Evolutionary conservation across 164 flowering plant genomes (phyloP).

Genomic region (Vitis rotundifolia): DNA sequence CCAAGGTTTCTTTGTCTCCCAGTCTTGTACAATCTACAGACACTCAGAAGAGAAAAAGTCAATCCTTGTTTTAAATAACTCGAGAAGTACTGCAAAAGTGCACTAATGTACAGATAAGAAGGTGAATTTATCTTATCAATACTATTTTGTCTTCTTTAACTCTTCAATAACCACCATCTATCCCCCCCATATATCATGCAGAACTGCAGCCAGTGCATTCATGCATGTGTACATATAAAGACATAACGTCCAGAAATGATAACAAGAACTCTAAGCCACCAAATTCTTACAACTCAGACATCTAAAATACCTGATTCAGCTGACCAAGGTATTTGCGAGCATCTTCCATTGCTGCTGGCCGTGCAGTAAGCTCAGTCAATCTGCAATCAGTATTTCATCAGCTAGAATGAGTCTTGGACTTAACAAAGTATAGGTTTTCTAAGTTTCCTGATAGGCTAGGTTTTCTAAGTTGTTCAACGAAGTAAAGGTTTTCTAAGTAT

Average conservation of each 20-base stretch:
- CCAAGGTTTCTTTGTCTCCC: constrained; percentile 89
- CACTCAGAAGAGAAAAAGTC: not conserved
- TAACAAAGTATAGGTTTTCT: not conserved
- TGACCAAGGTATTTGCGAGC: constrained; percentile 63
- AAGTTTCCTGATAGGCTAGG: no score
- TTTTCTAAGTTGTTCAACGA: no score
- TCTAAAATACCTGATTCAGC: constrained; percentile 62
- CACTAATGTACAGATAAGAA: no score
- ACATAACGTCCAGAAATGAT: not conserved
- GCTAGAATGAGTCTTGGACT: not conserved
- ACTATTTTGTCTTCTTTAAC: not conserved
- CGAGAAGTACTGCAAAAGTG: no score
- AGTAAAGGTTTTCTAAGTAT: no score
- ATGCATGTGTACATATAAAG: not conserved
- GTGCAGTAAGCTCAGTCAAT: constrained; percentile 72
- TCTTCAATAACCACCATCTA: not conserved
- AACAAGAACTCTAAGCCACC: not conserved
- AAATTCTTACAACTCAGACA: not conserved
- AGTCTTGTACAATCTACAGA: constrained; percentile 63
- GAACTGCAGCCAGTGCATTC: not conserved
- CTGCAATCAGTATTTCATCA: constrained; percentile 35
- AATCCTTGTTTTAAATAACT: no score
- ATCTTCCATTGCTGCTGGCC: constrained; percentile 69
- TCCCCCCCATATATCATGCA: not conserved
- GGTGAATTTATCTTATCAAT: not conserved